A percentile compares a stretch with the other conserved stretches of the same genome.
phyloP scores from a whole-genome alignment of 129 eudicot genomes.

The Oenanthe sinensis region DNA sequence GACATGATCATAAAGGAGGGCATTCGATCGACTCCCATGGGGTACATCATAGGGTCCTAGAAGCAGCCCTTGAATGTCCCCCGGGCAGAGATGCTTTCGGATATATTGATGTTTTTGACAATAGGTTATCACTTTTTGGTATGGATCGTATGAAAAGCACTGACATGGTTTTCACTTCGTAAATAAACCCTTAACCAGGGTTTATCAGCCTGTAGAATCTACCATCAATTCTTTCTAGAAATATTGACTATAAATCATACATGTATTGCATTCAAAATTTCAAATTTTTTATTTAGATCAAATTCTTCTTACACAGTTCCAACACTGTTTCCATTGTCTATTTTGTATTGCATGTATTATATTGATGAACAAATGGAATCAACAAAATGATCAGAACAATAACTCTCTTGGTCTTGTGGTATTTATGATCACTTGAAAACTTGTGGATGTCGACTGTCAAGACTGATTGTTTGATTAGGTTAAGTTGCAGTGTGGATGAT shows the following conservation, averaged over 20 bases:
- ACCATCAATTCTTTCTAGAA: slow-evolving; percentile 5
- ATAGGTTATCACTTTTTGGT: slow-evolving; percentile 61
- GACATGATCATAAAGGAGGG: slow-evolving; percentile 83
- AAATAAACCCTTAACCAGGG: background rate
- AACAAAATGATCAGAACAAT: background rate
- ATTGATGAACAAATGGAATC: background rate
- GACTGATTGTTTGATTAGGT: too few species aligned
- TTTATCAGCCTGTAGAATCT: slow-evolving; percentile 8
- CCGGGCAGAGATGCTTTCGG: slow-evolving; percentile 83
- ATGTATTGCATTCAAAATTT: background rate
- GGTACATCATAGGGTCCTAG: slow-evolving; percentile 90
- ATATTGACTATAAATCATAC: background rate
- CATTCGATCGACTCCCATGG: slow-evolving; percentile 70
- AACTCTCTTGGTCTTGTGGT: background rate
- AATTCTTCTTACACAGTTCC: background rate
- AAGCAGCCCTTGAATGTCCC: slow-evolving; percentile 93
- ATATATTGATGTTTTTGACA: slow-evolving; percentile 60
- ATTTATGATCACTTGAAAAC: background rate
- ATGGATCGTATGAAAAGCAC: slow-evolving; percentile 60
- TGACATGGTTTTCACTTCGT: slow-evolving; percentile 54
- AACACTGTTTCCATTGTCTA: background rate
- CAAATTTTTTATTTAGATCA: background rate
- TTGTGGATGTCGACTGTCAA: background rate
- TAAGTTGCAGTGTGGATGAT: too few species aligned
- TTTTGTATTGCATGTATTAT: background rate